Evolutionary conservation across 169 alveolate species (phyloP), one percentile per base, ranked within the genome.

Genomic region (Plasmodium inui): DNA sequence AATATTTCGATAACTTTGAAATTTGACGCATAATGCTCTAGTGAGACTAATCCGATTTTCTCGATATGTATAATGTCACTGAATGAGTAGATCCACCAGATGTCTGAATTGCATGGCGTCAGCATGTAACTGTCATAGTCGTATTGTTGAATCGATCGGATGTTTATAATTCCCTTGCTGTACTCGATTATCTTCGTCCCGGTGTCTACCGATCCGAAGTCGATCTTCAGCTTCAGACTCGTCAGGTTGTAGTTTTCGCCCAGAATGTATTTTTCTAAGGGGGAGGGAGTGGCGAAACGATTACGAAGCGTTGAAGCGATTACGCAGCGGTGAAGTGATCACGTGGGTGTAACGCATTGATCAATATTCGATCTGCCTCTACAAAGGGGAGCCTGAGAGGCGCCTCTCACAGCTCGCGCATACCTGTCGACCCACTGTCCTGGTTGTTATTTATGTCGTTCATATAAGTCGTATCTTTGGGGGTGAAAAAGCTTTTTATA

Each of bases 151-250:
- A 83, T 84, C 14, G 92, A 80, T 22, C 80, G 67, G 1, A 83
- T 80, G 84, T 89, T 86, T 84, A 92, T 72, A 34, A 96, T 80
- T 14, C 97, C 94, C 39, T 90, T 83, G 39, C 97, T 94, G 34
- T 96, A 94, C 19, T 97, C 97, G 46, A 97, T 95, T 44, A 97
- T 93, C 82, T 96, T 96, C 7, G 98, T 96, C 9, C 98, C 98
- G 9, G 97, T 96, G 39, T 97, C 98, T 19, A 95, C 85, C n/a
- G 98, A 96, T 9, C 97, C 97, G 57, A 97, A 97, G 82, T 97
- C 97, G 39, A 96, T 92, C 80, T 96, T 96, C 76, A 96, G 85
- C 28, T 95, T 95, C 83, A 84, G 86, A 17, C 92, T 83, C 32
- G 93, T 91, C 55, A 89, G 92, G 46, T 94, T 93, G 83, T 88